These are phyloP conservation scores for Xanthoconium separans DNA, from an alignment of 1,284 basidiomycete genomes.

Conservation along the genomic window DNA sequence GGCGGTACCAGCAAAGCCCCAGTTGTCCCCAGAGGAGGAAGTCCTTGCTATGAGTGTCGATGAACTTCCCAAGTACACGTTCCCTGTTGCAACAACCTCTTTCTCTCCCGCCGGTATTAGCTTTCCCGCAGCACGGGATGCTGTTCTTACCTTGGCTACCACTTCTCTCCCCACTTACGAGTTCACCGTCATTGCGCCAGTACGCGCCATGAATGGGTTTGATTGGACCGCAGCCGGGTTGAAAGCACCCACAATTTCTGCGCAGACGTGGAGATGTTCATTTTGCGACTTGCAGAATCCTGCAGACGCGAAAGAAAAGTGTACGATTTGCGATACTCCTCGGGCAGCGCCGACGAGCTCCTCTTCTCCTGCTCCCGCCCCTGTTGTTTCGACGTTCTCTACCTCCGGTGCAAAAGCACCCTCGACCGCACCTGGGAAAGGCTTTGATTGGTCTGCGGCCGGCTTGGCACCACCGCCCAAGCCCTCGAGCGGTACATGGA, in stretches of 20 bases:
- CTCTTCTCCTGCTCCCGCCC: constrained; percentile 14
- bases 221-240: constrained; percentile 45
- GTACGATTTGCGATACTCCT: constrained; percentile 50
- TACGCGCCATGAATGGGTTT: constrained; percentile 33
- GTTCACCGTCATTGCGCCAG: constrained; percentile 35
- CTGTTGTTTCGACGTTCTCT: neutral
- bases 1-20: constrained; percentile 4
- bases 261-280: constrained; percentile 44
- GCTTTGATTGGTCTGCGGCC: constrained; percentile 55
- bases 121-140: constrained; percentile 35
- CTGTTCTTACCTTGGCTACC: constrained; percentile 29
- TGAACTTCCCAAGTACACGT: constrained; percentile 32
- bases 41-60: constrained; percentile 30
- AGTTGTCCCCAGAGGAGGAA: constrained; percentile 32
- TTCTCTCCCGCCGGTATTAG: constrained; percentile 35
- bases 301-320: constrained; percentile 44
- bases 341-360: constrained; percentile 21
- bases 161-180: constrained; percentile 43
- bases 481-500: constrained; percentile 38
- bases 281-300: constrained; percentile 48
- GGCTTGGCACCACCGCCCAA: constrained; percentile 43
- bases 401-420: neutral
- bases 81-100: constrained; percentile 25
- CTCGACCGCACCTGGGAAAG: constrained; percentile 21
- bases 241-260: constrained; percentile 29